Evolutionary conservation across 2,329 filamentous ascomycete genomes (phyloP), one percentile per base, ranked within the genome.

Genomic region (Penicillium sp.): DNA sequence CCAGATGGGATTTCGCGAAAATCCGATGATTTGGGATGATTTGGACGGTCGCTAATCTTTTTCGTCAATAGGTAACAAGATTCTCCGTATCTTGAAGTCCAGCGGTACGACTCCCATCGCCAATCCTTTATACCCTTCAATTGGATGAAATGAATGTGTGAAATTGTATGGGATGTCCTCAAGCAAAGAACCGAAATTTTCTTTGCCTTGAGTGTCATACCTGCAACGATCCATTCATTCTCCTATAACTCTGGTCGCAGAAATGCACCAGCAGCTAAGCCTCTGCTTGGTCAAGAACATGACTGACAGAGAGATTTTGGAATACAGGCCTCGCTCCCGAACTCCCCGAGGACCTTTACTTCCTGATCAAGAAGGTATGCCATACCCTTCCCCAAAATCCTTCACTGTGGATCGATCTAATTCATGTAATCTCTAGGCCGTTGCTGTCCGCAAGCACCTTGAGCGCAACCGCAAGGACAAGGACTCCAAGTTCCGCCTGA

Each of bases 401-500:
- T 4, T 22, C 2, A 19, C 13, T 9, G 46, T 9, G 4, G 11
- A 0, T 45, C 10, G 11, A n/a, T n/a, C 33, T 57, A 47, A 44
- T 39, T 19, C 7, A 45, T 35, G 43, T 61, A 63, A 61, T 19
- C 13, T 29, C 33, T 62, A 95, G 92, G 93, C 93, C 73, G 93
- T 97, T 73, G 90, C 93, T 78, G 95, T 99, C 84, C 93, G 95
- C 85, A 99, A 99, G 91, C 96, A 99, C 84, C 91, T 99, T 71
- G 92, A 97, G 88, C 91, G 91, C 83, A 99, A 99, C 90, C 93
- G 95, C 84, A 99, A 99, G 89, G 95, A 99, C 87, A 96, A 92
- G 86, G 95, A 99, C 87, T 91, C 89, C 86, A 99, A 99, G 87
- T 99, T 99, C 91, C 93, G 95, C 79, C 91, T 99, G 69, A 99